A percentile compares a stretch with the other conserved stretches of the same genome.
These are phyloP conservation scores for Anthostomella pinea DNA, from an alignment of 2,329 filamentous ascomycete genomes.

Conservation along the genomic window DNA sequence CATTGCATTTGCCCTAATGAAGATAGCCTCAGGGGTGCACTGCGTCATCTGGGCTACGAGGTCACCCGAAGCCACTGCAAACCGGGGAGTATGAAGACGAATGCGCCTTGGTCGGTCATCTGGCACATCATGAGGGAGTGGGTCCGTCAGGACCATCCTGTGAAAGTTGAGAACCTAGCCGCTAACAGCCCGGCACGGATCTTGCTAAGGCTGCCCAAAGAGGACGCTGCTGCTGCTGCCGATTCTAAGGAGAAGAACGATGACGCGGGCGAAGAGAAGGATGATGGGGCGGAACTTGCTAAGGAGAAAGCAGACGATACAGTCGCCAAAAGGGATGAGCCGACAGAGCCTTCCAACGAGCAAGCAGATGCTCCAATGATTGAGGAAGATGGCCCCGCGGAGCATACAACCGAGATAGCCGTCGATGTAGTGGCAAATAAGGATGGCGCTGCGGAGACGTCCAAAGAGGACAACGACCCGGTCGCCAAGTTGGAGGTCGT, in stretches of 20 bases:
- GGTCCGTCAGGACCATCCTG: conserved; percentile 74
- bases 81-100: conserved; percentile 85
- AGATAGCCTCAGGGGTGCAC: conserved; percentile 74
- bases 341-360: too few relatives aligned
- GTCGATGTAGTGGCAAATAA: too few relatives aligned
- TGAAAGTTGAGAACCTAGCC: conserved; percentile 70
- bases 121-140: conserved; percentile 96
- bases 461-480: too few relatives aligned
- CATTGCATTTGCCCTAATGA: conserved; percentile 80
- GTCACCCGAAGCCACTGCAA: conserved; percentile 86
- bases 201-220: conserved; percentile 55
- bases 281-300: too few relatives aligned
- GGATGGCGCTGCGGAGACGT: too few relatives aligned
- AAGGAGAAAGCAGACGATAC: too few relatives aligned
- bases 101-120: conserved; percentile 84
- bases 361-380: too few relatives aligned
- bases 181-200: conserved; percentile 68
- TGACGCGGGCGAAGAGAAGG: too few relatives aligned
- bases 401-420: too few relatives aligned
- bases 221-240: conserved; percentile 26
- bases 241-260: conserved; percentile 13
- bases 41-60: conserved; percentile 76
- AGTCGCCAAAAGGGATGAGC: too few relatives aligned
- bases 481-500: conserved; percentile 41
- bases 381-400: too few relatives aligned